Evolutionary conservation across 305 asterid species (phyloP).

Genomic region (Ilex paraguariensis): DNA sequence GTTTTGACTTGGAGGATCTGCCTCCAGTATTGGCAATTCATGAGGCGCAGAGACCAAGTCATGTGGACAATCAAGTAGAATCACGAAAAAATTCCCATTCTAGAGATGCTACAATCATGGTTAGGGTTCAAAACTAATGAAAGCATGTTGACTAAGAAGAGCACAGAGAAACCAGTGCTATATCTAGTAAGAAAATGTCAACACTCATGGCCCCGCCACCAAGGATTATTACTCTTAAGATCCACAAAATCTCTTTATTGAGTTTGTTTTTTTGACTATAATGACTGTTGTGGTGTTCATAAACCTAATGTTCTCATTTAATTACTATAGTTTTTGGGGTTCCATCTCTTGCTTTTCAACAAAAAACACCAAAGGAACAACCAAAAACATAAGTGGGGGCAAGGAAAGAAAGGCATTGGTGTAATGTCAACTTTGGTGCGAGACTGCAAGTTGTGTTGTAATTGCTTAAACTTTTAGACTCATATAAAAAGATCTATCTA

Average conservation of each 20-base stretch:
- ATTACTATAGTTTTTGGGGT: constrained; percentile 1
- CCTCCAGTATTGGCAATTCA: constrained; percentile 15
- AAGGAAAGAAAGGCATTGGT: constrained; percentile 6
- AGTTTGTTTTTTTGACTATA: constrained; percentile 12
- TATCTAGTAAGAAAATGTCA: constrained; percentile 30
- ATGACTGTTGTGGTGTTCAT: neutral
- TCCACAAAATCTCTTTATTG: constrained; percentile 24
- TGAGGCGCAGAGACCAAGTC: too few species aligned
- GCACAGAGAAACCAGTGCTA: constrained; percentile 20
- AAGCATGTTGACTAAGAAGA: constrained; percentile 27
- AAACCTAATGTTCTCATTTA: neutral
- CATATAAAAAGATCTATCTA: neutral
- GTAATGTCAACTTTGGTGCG: constrained; percentile 21
- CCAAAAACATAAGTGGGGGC: constrained; percentile 25
- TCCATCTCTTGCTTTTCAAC: constrained; percentile 18
- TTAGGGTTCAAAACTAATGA: constrained; percentile 19
- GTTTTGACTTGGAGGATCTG: neutral
- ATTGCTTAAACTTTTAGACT: constrained; percentile 14
- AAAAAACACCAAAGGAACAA: constrained; percentile 14
- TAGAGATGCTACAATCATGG: constrained; percentile 17
- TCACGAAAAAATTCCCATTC: constrained; percentile 7
- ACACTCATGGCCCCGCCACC: constrained; percentile 18
- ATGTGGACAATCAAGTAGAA: too few species aligned
- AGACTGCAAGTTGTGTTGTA: constrained; percentile 14
- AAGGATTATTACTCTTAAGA: constrained; percentile 15